These are phyloP conservation scores for Eimeria maxima DNA, from an alignment of 169 alveolate genomes.

Conservation along the genomic window DNA sequence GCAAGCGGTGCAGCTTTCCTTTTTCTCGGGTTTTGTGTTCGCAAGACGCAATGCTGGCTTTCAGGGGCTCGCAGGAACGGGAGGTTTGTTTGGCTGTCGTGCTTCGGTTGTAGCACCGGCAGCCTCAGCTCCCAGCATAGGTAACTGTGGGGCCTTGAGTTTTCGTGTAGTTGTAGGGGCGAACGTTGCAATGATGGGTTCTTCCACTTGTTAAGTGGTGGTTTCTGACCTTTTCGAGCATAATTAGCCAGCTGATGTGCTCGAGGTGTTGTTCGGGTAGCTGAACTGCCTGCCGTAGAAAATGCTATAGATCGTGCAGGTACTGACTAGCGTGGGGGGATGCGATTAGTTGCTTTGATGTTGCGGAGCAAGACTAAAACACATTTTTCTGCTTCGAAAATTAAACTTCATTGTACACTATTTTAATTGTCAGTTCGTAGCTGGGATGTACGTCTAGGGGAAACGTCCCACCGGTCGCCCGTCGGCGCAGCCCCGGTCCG, in stretches of 20 bases:
- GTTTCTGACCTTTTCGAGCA: background rate
- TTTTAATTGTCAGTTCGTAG: background rate
- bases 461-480: background rate
- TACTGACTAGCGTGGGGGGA: background rate
- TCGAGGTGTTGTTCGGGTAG: background rate
- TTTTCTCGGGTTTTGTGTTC: background rate
- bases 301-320: background rate
- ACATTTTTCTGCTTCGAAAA: background rate
- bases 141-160: background rate
- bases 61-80: background rate
- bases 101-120: background rate
- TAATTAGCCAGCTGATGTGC: background rate
- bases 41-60: background rate
- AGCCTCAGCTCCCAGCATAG: background rate
- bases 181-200: background rate
- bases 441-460: background rate
- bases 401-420: background rate
- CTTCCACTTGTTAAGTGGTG: background rate
- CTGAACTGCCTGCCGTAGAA: background rate
- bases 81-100: background rate
- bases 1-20: background rate
- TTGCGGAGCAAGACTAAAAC: background rate
- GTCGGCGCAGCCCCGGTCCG: slow-evolving; percentile 26
- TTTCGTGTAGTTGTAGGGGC: background rate
- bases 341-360: background rate